Conservation (phyloP, 2,329 filamentous ascomycete genomes). For the Penicillium sp. region DNA sequence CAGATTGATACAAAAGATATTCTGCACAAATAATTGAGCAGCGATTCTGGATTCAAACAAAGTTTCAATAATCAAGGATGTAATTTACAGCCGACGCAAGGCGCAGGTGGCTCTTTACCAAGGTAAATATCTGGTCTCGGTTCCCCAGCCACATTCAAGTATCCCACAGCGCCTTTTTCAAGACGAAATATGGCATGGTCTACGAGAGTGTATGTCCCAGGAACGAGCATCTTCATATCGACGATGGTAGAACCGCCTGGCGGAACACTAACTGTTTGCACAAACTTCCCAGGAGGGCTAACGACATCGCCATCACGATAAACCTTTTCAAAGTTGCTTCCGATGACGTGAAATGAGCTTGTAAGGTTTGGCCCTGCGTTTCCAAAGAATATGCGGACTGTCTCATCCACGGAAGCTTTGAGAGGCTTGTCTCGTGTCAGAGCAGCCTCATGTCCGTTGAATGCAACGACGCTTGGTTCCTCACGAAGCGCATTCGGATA, state of each 20-base stretch:
- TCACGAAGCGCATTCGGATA: not conserved
- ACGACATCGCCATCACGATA: not conserved
- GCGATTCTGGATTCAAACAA: not conserved
- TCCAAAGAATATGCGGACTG: not conserved
- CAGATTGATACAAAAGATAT: too few relatives aligned
- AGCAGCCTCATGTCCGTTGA: not conserved
- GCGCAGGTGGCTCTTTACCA: not conserved
- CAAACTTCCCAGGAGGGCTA: not conserved
- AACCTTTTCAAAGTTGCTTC: not conserved
- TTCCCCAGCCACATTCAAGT: not conserved
- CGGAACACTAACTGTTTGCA: not conserved
- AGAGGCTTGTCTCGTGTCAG: not conserved
- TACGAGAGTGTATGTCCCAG: conserved; percentile 5
- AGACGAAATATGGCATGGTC: conserved; percentile 3
- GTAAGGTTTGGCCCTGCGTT: not conserved
- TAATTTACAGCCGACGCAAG: not conserved
- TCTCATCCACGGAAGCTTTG: not conserved
- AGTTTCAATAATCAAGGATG: not conserved
- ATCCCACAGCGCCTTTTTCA: conserved; percentile 1
- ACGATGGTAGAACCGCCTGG: not conserved
- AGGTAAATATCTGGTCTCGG: not conserved
- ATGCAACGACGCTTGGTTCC: not conserved
- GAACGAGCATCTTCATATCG: conserved; percentile 1
- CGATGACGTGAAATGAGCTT: not conserved
- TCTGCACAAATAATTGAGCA: too few relatives aligned